phyloP scores from a whole-genome alignment of 73 alveolate species.

The Urostyla sp. region DNA sequence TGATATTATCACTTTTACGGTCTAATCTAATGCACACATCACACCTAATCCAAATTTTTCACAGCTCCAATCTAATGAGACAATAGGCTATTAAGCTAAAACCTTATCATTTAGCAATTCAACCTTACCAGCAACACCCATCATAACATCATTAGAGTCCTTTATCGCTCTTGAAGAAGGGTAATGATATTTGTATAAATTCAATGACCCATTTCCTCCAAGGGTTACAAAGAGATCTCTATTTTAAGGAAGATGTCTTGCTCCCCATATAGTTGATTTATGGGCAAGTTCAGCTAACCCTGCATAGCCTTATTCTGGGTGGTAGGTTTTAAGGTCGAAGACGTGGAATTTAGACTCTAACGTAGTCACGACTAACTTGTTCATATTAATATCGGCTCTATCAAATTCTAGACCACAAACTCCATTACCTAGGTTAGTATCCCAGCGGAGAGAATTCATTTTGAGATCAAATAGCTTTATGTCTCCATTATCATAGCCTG shows the following conservation, averaged over 20 bases:
- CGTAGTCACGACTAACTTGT: slow-evolving; percentile 96
- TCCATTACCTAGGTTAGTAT: slow-evolving; percentile 97
- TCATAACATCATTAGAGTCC: slow-evolving; percentile 95
- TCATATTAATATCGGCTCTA: slow-evolving; percentile 95
- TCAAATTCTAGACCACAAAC: slow-evolving; percentile 98
- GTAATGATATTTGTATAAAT: slow-evolving; percentile 94
- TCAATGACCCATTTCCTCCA: slow-evolving; percentile 98
- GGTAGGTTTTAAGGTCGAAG: slow-evolving; percentile 96
- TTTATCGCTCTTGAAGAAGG: slow-evolving; percentile 96
- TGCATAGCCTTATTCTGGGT: slow-evolving; percentile 97
- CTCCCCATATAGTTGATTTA: slow-evolving; percentile 99
- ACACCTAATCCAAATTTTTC: slow-evolving; percentile 98
- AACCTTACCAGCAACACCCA: slow-evolving; percentile 97
- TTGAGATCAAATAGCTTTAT: slow-evolving; percentile 98
- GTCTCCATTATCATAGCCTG: slow-evolving; percentile 99
- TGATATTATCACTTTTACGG: slow-evolving; percentile 86
- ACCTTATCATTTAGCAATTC: slow-evolving; percentile 95
- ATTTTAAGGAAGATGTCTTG: slow-evolving; percentile 96
- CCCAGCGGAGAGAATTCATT: slow-evolving; percentile 96
- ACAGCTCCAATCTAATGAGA: slow-evolving; percentile 97
- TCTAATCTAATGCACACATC: slow-evolving; percentile 96
- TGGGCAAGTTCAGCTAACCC: slow-evolving; percentile 96
- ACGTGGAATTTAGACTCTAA: slow-evolving; percentile 94
- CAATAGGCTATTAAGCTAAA: slow-evolving; percentile 97
- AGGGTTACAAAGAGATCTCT: slow-evolving; percentile 93